Conservation (phyloP, 2,329 filamentous ascomycete genomes). For the Colletotrichum falcatum region DNA sequence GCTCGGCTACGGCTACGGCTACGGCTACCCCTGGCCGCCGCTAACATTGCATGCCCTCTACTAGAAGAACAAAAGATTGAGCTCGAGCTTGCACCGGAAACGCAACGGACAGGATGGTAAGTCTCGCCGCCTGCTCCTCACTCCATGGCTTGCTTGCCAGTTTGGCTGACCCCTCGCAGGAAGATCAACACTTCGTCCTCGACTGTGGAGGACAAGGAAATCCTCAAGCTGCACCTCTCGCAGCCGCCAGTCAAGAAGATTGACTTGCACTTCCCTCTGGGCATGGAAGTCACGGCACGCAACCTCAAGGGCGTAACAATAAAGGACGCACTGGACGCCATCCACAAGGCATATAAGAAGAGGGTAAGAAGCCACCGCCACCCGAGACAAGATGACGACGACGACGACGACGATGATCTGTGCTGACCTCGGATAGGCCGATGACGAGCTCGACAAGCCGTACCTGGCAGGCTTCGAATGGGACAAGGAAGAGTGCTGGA, state of each 20-base stretch:
- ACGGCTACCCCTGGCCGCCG: conserved; percentile 20
- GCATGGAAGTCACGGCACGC: conserved; percentile 87
- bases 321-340: conserved; percentile 95
- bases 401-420: too few relatives aligned
- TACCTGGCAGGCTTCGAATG: conserved; percentile 96
- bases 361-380: conserved; percentile 70
- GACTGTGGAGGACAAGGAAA: conserved; percentile 83
- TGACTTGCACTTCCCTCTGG: conserved; percentile 90
- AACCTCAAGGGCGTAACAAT: conserved; percentile 96
- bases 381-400: too few relatives aligned
- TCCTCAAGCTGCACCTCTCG: conserved; percentile 84
- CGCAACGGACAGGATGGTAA: conserved; percentile 90
- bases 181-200: conserved; percentile 90
- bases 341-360: conserved; percentile 97
- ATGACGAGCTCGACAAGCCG: conserved; percentile 89
- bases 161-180: conserved; percentile 63
- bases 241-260: conserved; percentile 92
- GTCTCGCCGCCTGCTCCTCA: conserved; percentile 52
- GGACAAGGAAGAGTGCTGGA: conserved; percentile 94
- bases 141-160: too few relatives aligned
- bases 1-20: not conserved
- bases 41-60: not conserved
- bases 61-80: conserved; percentile 80
- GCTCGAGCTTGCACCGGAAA: conserved; percentile 81
- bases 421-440: conserved; percentile 67